Base-by-base conservation (phyloP, 768 basidiomycete species). In the Kwoniella europaea region DNA sequence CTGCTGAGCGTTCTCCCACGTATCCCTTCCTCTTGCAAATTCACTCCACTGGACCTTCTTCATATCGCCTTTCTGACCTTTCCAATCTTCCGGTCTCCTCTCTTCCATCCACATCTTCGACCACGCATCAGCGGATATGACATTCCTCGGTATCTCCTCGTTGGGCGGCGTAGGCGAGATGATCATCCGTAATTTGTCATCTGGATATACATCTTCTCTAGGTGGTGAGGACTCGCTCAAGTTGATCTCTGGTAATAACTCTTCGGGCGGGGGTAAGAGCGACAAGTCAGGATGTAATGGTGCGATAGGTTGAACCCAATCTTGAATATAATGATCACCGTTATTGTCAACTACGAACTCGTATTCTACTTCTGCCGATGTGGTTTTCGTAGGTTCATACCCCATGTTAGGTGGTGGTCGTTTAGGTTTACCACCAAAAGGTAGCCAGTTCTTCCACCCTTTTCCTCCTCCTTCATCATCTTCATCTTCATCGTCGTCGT, bases 251-350 rank as follows among this genome's bases (percentile, higher is more conserved):
- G 71, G 64, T 64, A 79, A 75, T 6, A 79, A 63, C 1, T 56
- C 53, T 1, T 60, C 35, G 3, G 78, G 71, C 0, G 35, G 35
- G 18, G 71, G 72, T 3, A 76, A 46, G 27, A 69, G 60, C 10
- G 75, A 71, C 4, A 76, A 15, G 60, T 79, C 78, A 2, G 78
- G 78, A 59, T 79, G 73, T 27, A 72, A 54, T 10, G 75, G 72
- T 16, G 75, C 71, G 20, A 75, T 74, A 22, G 53, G 22, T 54
- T 67, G 68, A 9, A 52, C 22, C 20, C 59, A 70, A 50, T 69
- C 43, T 13, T 53, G 29, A 10, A 73, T 20, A 46, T 67, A 73
- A 13, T 70, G 58, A 60, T 73, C 72, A 3, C 72, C 72, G 29
- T 73, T 59, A 2, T 44, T 52, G 54, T 73, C 67, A 22, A 73